Evolutionary conservation across 1,284 basidiomycete species (phyloP).

Genomic region (Vanrija pseudolonga): DNA sequence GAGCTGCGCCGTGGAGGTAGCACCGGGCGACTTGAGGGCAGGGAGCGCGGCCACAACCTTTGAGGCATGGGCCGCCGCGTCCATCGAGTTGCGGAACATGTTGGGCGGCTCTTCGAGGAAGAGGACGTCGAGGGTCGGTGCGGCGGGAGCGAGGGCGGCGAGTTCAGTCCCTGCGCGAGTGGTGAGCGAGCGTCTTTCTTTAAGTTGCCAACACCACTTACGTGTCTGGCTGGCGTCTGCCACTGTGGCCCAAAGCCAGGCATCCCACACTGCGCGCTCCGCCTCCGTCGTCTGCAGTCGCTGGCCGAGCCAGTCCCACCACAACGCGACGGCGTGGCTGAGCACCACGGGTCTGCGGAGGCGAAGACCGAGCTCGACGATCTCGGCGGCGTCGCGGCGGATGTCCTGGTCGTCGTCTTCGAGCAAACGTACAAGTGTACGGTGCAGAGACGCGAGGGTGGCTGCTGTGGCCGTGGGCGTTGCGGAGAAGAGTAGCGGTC

Average conservation of each 20-base stretch:
- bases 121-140: constrained; percentile 21
- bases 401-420: constrained; percentile 46
- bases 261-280: constrained; percentile 18
- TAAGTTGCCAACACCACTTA: constrained; percentile 13
- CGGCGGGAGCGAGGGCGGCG: neutral
- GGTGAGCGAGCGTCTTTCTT: neutral
- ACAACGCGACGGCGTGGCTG: constrained; percentile 25
- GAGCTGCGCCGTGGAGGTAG: neutral
- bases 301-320: constrained; percentile 29
- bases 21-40: neutral
- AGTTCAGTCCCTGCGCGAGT: neutral
- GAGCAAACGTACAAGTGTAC: constrained; percentile 27
- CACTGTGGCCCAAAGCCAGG: constrained; percentile 22
- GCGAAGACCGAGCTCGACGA: constrained; percentile 24
- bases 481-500: constrained; percentile 8
- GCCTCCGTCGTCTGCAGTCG: neutral
- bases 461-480: neutral
- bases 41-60: constrained; percentile 7
- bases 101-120: constrained; percentile 47
- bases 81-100: constrained; percentile 39
- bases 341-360: constrained; percentile 18
- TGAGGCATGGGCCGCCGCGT: constrained; percentile 25
- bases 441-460: constrained; percentile 7
- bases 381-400: constrained; percentile 23
- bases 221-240: constrained; percentile 13